Evolutionary conservation across 2,329 filamentous ascomycete species (phyloP), one percentile per base, ranked within the genome.

Genomic region (Trichoderma sp.): DNA sequence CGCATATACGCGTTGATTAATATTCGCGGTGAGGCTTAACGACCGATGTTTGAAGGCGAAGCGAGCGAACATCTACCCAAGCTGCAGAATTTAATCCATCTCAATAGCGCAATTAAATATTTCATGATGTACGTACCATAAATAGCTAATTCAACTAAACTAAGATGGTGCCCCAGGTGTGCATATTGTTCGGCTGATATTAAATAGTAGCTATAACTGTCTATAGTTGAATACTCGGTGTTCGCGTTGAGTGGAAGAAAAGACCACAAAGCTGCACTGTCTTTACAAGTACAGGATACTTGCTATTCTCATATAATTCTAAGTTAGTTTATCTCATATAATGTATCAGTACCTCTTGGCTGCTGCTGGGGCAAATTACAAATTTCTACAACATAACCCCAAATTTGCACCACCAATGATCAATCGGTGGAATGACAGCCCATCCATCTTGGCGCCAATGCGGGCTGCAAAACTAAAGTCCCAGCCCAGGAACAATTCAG

Each of bases 401-500:
- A 64, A 55, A 55, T 53, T 55, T 49, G 47, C 61, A 64, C 61
- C 49, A 13, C 13, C 61, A n/a, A 29, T 37, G 21, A 10, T 33
- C 61, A 55, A 55, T 64, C n/a, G 47, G 61, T 37, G 61, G 61
- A 64, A 64, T 64, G 47, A 55, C 37, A 4, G 27, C 14, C 11
- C 33, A 35, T 35, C 33, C 14, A 4, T 31, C 21, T 47, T 60
- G 37, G 58, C 58, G 58, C 58, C 61, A 24, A 35, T 47, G 43
- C 29, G 43, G 43, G 43, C 29, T 29, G 8, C 40, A 64, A 27
- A 64, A 40, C 47, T 53, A 55, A 35, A 21, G 27, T 35, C 40
- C 40, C 40, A 43, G 37, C 16, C 60, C 60, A 55, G 61, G 61
- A 55, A 55, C 61, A 64, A 64, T 64, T 64, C 61, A 64, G 21